phyloP scores from a whole-genome alignment of 2,329 filamentous ascomycete species.

The Ophioceras dolichostomum region DNA sequence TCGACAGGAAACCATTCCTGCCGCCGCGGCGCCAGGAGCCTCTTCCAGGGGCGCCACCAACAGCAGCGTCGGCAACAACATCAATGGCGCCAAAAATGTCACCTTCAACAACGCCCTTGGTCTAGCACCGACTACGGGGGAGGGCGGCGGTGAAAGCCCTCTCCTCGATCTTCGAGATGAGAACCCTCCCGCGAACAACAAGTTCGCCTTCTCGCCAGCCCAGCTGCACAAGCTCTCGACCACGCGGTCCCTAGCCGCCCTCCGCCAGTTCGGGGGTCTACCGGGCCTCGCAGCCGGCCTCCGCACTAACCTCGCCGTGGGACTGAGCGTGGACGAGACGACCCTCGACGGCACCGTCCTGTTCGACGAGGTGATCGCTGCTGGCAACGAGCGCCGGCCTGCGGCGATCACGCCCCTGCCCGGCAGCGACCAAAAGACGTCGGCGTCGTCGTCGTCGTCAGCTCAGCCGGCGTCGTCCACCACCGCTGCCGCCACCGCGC shows the following conservation, averaged over 20 bases:
- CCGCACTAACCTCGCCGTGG: slow-evolving; percentile 1
- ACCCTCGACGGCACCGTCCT: slow-evolving; percentile 1
- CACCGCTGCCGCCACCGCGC: too few relatives aligned
- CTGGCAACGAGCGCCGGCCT: neutral
- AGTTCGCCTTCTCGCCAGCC: slow-evolving; percentile 2
- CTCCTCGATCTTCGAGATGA: neutral
- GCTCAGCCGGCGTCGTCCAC: too few relatives aligned
- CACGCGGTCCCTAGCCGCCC: slow-evolving; percentile 1
- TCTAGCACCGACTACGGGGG: too few relatives aligned
- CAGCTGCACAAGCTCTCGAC: slow-evolving; percentile 1
- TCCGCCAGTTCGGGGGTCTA: slow-evolving; percentile 2
- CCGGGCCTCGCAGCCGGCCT: slow-evolving; percentile 2
- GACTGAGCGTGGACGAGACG: slow-evolving; percentile 2
- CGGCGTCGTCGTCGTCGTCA: too few relatives aligned
- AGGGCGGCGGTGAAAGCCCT: too few relatives aligned
- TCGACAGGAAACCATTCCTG: too few relatives aligned
- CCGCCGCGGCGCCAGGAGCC: too few relatives aligned
- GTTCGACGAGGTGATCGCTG: neutral
- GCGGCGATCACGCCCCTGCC: neutral
- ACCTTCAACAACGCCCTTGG: too few relatives aligned
- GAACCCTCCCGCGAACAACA: slow-evolving; percentile 2
- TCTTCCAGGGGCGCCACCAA: too few relatives aligned
- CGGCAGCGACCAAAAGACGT: too few relatives aligned
- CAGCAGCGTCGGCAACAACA: too few relatives aligned
- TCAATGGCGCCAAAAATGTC: too few relatives aligned